Evolutionary conservation across 495 filamentous ascomycete species (phyloP), one percentile per base, ranked within the genome.

Genomic region (Talaromyces nanjingensis): DNA sequence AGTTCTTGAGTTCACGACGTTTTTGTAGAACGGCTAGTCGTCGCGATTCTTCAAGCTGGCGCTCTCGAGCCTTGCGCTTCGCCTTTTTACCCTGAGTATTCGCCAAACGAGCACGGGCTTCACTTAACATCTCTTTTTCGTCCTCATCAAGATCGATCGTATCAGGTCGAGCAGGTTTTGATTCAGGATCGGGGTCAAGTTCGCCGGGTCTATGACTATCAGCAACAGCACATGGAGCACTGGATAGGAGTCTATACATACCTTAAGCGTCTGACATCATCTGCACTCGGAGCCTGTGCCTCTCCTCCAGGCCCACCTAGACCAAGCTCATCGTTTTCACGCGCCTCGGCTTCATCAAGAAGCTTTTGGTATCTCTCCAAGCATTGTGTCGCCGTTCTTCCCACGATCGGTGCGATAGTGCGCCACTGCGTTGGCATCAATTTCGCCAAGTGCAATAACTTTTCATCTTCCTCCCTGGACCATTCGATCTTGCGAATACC

Each of bases 1-100:
- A 92, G 77, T 91, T 93, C 74, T 98, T 98, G 39, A 98, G 83
- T 75, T 98, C 94, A 29, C 94, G 86, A 25, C 96, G 89, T 77
- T 98, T 98, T 77, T 97, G 93, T 60, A 98, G 78, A 27, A 92
- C 84, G 1, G 96, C 94, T 47, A 98, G 76, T 58, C 94, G 84
- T 61, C 93, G 84, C 2, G 92, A 96, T 74, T 98, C 96, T 72
- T 98, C 96, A 63, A 98, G 83, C 74, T 98, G 93, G 65, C 94
- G 82, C 74, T 98, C 94, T 67, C 94, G 84, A 56, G 94, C 96
- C 80, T 98, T 98, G 62, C 94, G 84, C 82, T 98, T 98, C 6
- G 94, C 96, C 81, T 98, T 98, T 78, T 98, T 98, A 73, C 94
- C 94, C 74, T 97, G 93, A 37, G 93, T 97, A 69, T 98, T 98